Percentiles rank a stretch among this genome's conserved stretches.
Evolutionary conservation across 2,329 filamentous ascomycete genomes (phyloP).

Genomic region (Pseudocercospora cruenta): DNA sequence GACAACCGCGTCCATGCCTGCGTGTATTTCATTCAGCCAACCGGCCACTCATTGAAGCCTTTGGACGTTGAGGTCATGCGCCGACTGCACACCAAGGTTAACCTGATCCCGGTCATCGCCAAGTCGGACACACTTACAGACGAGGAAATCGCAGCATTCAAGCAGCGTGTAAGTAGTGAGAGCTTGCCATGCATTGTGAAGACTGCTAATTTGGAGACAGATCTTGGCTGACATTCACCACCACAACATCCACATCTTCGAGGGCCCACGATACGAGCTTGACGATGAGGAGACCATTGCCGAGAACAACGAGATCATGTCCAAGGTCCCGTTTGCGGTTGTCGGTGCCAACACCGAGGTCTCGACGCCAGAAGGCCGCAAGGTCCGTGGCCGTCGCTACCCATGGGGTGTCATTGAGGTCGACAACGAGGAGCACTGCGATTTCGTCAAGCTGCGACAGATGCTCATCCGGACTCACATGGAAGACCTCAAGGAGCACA

Average conservation of each 20-base stretch:
- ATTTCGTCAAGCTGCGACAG: slow-evolving; percentile 99
- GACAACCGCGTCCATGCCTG: slow-evolving; percentile 99
- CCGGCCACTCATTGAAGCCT: slow-evolving; percentile 96
- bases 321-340: slow-evolving; percentile 97
- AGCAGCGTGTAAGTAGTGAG: slow-evolving; percentile 83
- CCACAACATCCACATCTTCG: slow-evolving; percentile 98
- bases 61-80: slow-evolving; percentile 99
- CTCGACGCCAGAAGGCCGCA: slow-evolving; percentile 85
- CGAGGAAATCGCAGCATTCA: slow-evolving; percentile 92
- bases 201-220: slow-evolving; percentile 53
- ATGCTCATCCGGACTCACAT: slow-evolving; percentile 99
- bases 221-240: slow-evolving; percentile 96
- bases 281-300: slow-evolving; percentile 99
- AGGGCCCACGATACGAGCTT: slow-evolving; percentile 96
- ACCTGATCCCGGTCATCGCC: slow-evolving; percentile 97
- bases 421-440: slow-evolving; percentile 99
- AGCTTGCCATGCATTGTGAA: neutral
- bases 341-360: slow-evolving; percentile 97
- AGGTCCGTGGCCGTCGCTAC: slow-evolving; percentile 93
- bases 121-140: slow-evolving; percentile 98
- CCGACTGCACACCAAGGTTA: slow-evolving; percentile 99
- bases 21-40: slow-evolving; percentile 99
- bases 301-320: slow-evolving; percentile 99
- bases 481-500: slow-evolving; percentile 99
- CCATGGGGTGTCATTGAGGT: slow-evolving; percentile 99